phyloP scores from a whole-genome alignment of 2,329 filamentous ascomycete species.

The Orbilia blumenaviensis region DNA sequence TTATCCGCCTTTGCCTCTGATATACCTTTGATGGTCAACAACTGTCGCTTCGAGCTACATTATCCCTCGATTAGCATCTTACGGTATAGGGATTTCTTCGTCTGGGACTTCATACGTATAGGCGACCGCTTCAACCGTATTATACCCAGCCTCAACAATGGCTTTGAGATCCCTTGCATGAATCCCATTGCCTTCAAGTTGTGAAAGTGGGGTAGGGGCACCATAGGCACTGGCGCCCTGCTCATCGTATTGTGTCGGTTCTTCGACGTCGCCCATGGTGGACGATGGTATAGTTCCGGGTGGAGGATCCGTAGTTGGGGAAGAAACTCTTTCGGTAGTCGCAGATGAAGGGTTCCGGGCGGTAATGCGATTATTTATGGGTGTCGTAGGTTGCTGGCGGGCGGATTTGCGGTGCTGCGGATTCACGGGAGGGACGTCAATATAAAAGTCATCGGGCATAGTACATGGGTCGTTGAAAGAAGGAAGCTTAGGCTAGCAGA shows the following conservation, averaged over 20 bases:
- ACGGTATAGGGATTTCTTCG: background rate
- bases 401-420: slow-evolving; percentile 28
- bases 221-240: slow-evolving; percentile 80
- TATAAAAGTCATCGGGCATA: slow-evolving; percentile 54
- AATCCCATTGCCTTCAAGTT: slow-evolving; percentile 72
- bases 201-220: slow-evolving; percentile 86
- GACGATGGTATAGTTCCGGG: slow-evolving; percentile 41
- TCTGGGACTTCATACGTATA: slow-evolving; percentile 74
- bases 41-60: slow-evolving; percentile 71
- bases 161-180: slow-evolving; percentile 82
- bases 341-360: slow-evolving; percentile 39
- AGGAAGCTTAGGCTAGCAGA: slow-evolving; percentile 15
- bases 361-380: background rate
- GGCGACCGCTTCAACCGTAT: slow-evolving; percentile 94
- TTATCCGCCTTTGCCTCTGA: slow-evolving; percentile 96
- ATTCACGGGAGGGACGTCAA: slow-evolving; percentile 51
- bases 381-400: slow-evolving; percentile 16
- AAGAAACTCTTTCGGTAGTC: slow-evolving; percentile 43
- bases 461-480: slow-evolving; percentile 12
- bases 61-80: background rate
- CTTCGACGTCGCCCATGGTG: slow-evolving; percentile 61
- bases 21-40: slow-evolving; percentile 97
- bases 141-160: slow-evolving; percentile 87
- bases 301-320: slow-evolving; percentile 29
- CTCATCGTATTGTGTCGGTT: slow-evolving; percentile 75